Base-by-base conservation (phyloP, 2,329 filamentous ascomycete species). In the Beauveria caledonica region DNA sequence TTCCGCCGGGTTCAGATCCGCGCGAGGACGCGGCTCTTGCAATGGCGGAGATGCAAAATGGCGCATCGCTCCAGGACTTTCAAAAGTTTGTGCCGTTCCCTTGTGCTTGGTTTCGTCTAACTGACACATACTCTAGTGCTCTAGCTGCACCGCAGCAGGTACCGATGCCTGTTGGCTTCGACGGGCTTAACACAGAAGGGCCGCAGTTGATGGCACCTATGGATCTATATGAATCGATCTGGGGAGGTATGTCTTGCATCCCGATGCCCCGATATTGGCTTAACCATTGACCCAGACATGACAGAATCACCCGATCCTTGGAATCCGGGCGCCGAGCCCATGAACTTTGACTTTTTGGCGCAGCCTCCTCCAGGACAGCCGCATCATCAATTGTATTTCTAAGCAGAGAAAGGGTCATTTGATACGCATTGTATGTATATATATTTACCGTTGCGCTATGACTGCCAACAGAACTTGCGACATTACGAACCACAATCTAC, bases 181-280 rank as follows among this genome's bases (percentile, higher is more conserved):
- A 80, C 7, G 78, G 40, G 72, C 83, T n/a, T 77, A 84, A 75
- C 49, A 73, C 82, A 11, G 84, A 86, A 62, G 81, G 82, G 17
- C 76, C 79, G 3, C 75, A 82, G 39, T 81, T 84, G 64, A 83
- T 87, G 77, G 85, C 84, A 42, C 85, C 85, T 1, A 84, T 87
- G 83, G 85, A 87, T 62, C 72, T 87, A 1, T 87, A 86, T 68
- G 84, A 87, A 66, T 86, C 83, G 4, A 87, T 87, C 50, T 87
- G 86, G 74, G 86, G 83, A 78, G 84, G 84, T 86, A 72, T 70
- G 81, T 76, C 33, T 36, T 63, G 23, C 21, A 52, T 27, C 11
- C 19, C 2, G 8, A 48, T 9, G 9, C 2, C 53, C n/a, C 25
- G 13, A 15, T 7, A 13, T 8, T 15, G 11, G 21, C 8, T 3